Evolutionary conservation across 2,329 filamentous ascomycete species (phyloP).

Genomic region (Stachybotrys echinatus): DNA sequence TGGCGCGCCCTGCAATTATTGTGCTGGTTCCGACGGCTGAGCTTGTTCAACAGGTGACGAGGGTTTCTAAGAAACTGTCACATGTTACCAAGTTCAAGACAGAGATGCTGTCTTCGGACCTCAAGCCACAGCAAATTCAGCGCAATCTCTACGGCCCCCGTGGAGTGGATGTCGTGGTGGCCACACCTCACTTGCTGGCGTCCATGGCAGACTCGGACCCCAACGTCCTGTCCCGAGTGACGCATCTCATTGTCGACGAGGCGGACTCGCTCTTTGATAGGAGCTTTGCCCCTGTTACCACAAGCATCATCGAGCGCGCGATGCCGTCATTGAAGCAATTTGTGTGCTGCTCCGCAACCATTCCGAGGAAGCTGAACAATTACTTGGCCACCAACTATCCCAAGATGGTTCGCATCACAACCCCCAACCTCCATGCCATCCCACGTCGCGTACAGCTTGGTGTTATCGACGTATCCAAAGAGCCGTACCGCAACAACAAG

Average conservation of each 20-base stretch:
- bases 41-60: conserved; percentile 81
- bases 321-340: conserved; percentile 79
- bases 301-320: conserved; percentile 73
- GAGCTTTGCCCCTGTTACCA: conserved; percentile 81
- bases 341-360: conserved; percentile 92
- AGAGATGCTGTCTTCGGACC: conserved; percentile 72
- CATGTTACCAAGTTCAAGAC: conserved; percentile 85
- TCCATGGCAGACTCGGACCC: conserved; percentile 87
- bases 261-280: conserved; percentile 94
- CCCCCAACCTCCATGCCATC: conserved; percentile 93
- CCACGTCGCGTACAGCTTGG: conserved; percentile 90
- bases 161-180: conserved; percentile 80
- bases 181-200: conserved; percentile 83
- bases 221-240: conserved; percentile 86
- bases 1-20: conserved; percentile 74
- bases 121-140: conserved; percentile 74
- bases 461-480: conserved; percentile 83
- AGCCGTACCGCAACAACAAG: conserved; percentile 93
- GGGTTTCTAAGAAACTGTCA: conserved; percentile 73
- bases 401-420: conserved; percentile 78
- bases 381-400: conserved; percentile 81
- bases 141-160: conserved; percentile 73
- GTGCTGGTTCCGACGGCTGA: conserved; percentile 91
- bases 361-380: conserved; percentile 81
- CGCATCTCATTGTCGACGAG: conserved; percentile 86